A percentile compares a stretch with the other conserved stretches of the same genome.
Conservation (phyloP, 2,329 filamentous ascomycete genomes). For the Fusarium sp. region DNA sequence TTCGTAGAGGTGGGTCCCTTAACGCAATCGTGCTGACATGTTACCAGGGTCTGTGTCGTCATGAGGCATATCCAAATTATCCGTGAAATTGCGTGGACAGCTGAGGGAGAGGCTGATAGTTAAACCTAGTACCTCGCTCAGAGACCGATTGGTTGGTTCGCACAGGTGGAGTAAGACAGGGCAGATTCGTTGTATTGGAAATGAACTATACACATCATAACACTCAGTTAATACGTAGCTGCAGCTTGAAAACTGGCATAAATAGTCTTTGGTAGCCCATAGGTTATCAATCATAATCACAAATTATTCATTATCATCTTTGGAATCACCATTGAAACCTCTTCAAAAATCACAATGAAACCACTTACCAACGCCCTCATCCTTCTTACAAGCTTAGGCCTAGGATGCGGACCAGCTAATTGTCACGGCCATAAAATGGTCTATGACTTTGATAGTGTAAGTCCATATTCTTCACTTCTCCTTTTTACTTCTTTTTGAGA, state of each 20-base stretch:
- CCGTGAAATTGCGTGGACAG: not conserved
- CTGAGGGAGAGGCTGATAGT: not conserved
- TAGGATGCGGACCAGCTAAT: not conserved
- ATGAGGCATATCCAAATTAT: not conserved
- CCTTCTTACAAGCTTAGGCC: not conserved
- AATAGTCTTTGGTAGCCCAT: not conserved
- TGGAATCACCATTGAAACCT: fast-evolving
- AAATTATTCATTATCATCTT: too few relatives aligned
- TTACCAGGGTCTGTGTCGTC: not conserved
- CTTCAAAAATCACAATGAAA: not conserved
- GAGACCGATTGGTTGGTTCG: not conserved
- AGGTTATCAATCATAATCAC: not conserved
- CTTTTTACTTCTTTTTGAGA: not conserved
- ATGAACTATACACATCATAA: not conserved
- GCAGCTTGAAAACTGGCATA: not conserved
- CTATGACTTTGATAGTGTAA: not conserved
- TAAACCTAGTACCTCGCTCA: not conserved
- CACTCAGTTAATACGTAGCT: not conserved
- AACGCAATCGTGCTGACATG: not conserved
- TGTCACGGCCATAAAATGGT: not conserved
- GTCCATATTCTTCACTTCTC: not conserved
- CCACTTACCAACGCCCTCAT: not conserved
- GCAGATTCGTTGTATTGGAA: not conserved
- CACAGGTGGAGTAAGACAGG: not conserved
- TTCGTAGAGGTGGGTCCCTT: conserved; percentile 1